Evolutionary conservation across 768 basidiomycete genomes (phyloP).

Genomic region (Gloeopeniophorella convolvens): DNA sequence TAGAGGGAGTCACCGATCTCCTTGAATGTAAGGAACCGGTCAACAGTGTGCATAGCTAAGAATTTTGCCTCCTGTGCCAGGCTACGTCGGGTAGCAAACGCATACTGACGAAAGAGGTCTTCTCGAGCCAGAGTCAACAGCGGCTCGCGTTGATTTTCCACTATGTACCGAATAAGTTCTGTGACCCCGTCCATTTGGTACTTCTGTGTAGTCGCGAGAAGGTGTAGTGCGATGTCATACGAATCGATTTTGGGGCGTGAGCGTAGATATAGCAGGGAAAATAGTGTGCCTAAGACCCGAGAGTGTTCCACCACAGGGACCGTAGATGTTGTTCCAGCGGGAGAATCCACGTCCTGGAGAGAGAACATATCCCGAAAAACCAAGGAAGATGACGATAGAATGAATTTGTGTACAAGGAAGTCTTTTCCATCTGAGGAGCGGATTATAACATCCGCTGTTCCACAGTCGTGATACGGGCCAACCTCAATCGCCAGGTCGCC

Average conservation of each 20-base stretch:
- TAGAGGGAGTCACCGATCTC: neutral
- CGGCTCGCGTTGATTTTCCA: neutral
- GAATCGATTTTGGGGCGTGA: neutral
- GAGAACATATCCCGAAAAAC: neutral
- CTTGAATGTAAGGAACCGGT: neutral
- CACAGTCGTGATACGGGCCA: neutral
- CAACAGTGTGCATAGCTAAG: neutral
- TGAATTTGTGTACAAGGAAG: neutral
- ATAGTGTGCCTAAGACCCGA: neutral
- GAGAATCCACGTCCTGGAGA: neutral
- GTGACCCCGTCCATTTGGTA: conserved; percentile 20
- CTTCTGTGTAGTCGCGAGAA: conserved; percentile 20
- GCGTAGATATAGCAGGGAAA: neutral
- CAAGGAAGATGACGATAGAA: neutral
- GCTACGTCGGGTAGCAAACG: no score
- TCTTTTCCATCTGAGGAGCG: neutral
- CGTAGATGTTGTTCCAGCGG: neutral
- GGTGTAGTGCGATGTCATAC: neutral
- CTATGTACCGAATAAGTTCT: neutral
- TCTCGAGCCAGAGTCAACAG: conserved; percentile 1
- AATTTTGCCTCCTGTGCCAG: neutral
- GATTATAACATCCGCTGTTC: neutral
- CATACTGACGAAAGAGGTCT: no score
- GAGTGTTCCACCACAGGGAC: neutral
- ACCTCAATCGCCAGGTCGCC: no score